These are phyloP conservation scores for Heritiera littoralis DNA, from an alignment of 345 rosid genomes.

Conservation along the genomic window DNA sequence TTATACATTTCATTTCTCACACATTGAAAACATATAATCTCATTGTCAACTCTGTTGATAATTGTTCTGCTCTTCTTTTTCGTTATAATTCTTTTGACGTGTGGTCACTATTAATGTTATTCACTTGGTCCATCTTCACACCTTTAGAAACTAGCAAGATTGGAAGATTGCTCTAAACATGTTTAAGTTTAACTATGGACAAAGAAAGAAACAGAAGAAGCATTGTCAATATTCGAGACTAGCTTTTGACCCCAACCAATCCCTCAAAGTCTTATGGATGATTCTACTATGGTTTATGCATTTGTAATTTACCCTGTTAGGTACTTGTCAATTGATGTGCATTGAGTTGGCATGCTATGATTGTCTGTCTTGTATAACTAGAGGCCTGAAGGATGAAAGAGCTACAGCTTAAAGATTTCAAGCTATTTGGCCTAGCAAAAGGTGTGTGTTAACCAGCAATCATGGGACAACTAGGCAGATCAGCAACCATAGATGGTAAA, in stretches of 20 bases:
- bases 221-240: not conserved
- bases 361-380: not conserved
- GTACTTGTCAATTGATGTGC: constrained; percentile 10
- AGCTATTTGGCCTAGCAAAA: not conserved
- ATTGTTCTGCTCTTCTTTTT: constrained; percentile 3
- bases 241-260: not conserved
- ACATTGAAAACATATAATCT: not conserved
- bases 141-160: not conserved
- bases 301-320: constrained; percentile 1
- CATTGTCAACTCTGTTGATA: constrained; percentile 13
- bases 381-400: not conserved
- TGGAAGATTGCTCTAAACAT: not conserved
- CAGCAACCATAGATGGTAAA: not conserved
- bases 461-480: not conserved
- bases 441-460: not conserved
- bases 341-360: not conserved
- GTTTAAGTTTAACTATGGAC: not conserved
- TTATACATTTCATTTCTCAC: not conserved
- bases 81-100: not conserved
- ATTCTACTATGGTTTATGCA: constrained; percentile 1
- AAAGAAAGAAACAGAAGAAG: not conserved
- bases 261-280: constrained; percentile 12
- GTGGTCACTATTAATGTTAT: constrained; percentile 19
- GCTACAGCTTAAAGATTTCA: not conserved
- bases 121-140: constrained; percentile 15